These are phyloP conservation scores for Colletotrichum tropicicola DNA, from an alignment of 2,329 filamentous ascomycete genomes.

Conservation along the genomic window DNA sequence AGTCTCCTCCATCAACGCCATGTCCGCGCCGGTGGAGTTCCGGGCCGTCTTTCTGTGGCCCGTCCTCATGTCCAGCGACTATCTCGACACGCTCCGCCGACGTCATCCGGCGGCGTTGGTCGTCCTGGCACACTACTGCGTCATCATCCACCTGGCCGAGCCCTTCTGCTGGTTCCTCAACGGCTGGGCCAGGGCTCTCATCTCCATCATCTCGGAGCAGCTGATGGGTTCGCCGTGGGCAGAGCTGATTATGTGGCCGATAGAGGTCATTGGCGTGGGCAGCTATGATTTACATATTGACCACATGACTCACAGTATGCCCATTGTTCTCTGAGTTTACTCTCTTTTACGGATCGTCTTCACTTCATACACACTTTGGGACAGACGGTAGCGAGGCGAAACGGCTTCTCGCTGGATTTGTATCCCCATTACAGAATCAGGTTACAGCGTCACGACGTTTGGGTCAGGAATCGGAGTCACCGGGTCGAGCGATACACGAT, in stretches of 20 bases:
- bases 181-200: constrained; percentile 21
- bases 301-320: constrained; percentile 13
- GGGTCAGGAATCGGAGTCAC: not conserved
- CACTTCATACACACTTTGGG: not conserved
- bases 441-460: not conserved
- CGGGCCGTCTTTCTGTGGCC: constrained; percentile 36
- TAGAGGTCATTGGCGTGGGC: constrained; percentile 6
- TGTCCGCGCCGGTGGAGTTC: constrained; percentile 33
- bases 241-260: constrained; percentile 17
- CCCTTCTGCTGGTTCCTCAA: constrained; percentile 32
- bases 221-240: constrained; percentile 16
- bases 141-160: constrained; percentile 33
- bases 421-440: not conserved
- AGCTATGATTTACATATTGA: constrained; percentile 8
- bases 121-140: constrained; percentile 35
- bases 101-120: constrained; percentile 32
- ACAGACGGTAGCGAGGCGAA: not conserved
- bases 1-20: constrained; percentile 12
- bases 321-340: not conserved
- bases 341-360: not conserved
- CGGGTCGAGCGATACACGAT: not conserved
- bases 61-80: constrained; percentile 34
- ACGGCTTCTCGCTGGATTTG: not conserved
- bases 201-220: constrained; percentile 13
- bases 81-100: constrained; percentile 32